Evolutionary conservation across 75 land plant species (phyloP), one percentile per base, ranked within the genome.

Genomic region (Pinus albicaulis): DNA sequence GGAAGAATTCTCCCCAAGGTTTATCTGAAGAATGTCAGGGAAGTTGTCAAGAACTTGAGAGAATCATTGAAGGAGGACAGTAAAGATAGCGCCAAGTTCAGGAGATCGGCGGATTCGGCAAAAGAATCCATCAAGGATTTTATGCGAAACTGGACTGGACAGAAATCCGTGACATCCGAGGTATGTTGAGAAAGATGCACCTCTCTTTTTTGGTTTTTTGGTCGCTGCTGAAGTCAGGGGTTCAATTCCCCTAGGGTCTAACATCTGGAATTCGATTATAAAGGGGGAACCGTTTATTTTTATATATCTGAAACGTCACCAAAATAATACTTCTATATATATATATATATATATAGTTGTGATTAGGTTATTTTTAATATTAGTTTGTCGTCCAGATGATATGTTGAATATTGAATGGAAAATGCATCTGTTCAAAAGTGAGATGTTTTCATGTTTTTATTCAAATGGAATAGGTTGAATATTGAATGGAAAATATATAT

Each of bases 1-100:
- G 96, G 98, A 56, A 95, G 84, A 84, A 80, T 89, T 59, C 79
- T 95, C 78, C 98, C 98, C 48, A 95, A 95, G 81, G 86, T 83
- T 59, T 95, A 93, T 80, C 75, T 95, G 83, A 95, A 93, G 82
- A 89, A 90, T 72, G 98, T 91, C 52, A 82, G 92, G 34, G 92
- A 91, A 57, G 90, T 95, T 0, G 98, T 95, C 70, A 89, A 86
- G 61, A 93, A 81, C 70, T 80, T 95, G 64, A 73, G 89, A 19
- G 93, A 91, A 11, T 95, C 98, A 11, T 57, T 95, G 15, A 81
- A 83, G 58, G 92, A 93, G 81, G 92, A 93, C 55, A 44, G 88
- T 3, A 88, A 82, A 38, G 92, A 95, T 55, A 78, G 71, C 19
- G 81, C 89, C n/a, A 86, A 93, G 61, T 94, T 95, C 66, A 83